Evolutionary conservation across 106 monocot genomes (phyloP).

Genomic region (Acorus calamus): DNA sequence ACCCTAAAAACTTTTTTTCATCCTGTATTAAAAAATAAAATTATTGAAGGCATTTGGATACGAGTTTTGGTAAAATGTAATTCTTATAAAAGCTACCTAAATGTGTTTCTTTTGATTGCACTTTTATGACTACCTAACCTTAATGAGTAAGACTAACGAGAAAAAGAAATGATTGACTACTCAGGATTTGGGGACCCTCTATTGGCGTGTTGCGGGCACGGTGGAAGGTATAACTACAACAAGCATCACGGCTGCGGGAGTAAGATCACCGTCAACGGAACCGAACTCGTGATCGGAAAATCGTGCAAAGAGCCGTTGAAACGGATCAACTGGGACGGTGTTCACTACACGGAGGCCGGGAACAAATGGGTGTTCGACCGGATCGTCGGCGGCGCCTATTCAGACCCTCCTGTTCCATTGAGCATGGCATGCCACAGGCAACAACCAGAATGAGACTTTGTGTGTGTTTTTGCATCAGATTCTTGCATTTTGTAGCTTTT

Average conservation of each 20-base stretch:
- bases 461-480: too few species aligned
- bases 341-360: constrained; percentile 38
- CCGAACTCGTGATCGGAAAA: constrained; percentile 29
- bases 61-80: too few species aligned
- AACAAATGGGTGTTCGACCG: constrained; percentile 38
- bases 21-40: too few species aligned
- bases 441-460: background rate
- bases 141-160: too few species aligned
- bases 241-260: constrained; percentile 31
- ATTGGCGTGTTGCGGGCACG: constrained; percentile 52
- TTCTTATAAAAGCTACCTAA: too few species aligned
- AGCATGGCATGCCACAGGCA: constrained; percentile 23
- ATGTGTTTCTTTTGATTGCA: constrained; percentile 1
- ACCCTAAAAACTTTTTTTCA: too few species aligned
- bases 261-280: constrained; percentile 28
- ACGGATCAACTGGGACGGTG: constrained; percentile 37
- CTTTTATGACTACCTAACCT: too few species aligned
- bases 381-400: constrained; percentile 21
- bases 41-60: too few species aligned
- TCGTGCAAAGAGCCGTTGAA: constrained; percentile 27
- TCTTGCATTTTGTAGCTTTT: too few species aligned
- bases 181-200: constrained; percentile 45
- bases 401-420: constrained; percentile 27
- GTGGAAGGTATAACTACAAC: constrained; percentile 62
- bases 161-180: too few species aligned